Percentiles rank a stretch among this genome's conserved stretches.
These are phyloP conservation scores for Umbelopsis isabellina DNA, from an alignment of 192 early-diverging fungal species.

Conservation along the genomic window DNA sequence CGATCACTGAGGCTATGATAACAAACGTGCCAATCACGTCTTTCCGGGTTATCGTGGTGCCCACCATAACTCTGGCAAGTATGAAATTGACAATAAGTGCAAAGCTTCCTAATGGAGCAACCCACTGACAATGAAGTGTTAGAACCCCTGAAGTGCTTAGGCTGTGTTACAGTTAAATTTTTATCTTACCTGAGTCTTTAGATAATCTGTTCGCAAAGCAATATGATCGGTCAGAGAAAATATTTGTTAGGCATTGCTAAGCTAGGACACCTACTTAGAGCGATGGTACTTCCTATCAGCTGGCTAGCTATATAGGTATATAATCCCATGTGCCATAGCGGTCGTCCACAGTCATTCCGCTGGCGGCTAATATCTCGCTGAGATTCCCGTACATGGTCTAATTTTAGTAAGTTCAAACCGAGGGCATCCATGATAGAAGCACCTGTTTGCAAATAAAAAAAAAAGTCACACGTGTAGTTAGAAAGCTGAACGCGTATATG, in stretches of 20 bases:
- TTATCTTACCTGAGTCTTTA: constrained; percentile 39
- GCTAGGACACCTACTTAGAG: constrained; percentile 47
- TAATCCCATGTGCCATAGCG: constrained; percentile 53
- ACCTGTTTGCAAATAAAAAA: constrained; percentile 1
- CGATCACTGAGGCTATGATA: constrained; percentile 48
- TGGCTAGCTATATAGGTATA: constrained; percentile 49
- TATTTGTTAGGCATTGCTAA: neutral
- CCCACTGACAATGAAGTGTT: constrained; percentile 39
- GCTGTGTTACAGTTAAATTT: neutral
- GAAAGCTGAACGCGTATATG: neutral
- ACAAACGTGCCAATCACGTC: constrained; percentile 52
- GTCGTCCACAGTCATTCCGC: constrained; percentile 51
- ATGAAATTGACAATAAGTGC: constrained; percentile 57
- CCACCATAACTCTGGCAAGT: constrained; percentile 51
- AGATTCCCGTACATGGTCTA: constrained; percentile 53
- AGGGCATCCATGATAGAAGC: constrained; percentile 53
- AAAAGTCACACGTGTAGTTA: neutral
- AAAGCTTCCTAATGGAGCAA: constrained; percentile 51
- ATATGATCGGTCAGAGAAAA: neutral
- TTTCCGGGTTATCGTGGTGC: constrained; percentile 44
- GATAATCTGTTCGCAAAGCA: constrained; percentile 41
- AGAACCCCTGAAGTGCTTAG: neutral
- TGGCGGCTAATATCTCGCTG: constrained; percentile 31
- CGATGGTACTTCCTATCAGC: constrained; percentile 48
- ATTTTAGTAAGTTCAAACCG: constrained; percentile 51